These are phyloP conservation scores for Xanthoconium purpureum DNA, from an alignment of 768 basidiomycete genomes.

Conservation along the genomic window DNA sequence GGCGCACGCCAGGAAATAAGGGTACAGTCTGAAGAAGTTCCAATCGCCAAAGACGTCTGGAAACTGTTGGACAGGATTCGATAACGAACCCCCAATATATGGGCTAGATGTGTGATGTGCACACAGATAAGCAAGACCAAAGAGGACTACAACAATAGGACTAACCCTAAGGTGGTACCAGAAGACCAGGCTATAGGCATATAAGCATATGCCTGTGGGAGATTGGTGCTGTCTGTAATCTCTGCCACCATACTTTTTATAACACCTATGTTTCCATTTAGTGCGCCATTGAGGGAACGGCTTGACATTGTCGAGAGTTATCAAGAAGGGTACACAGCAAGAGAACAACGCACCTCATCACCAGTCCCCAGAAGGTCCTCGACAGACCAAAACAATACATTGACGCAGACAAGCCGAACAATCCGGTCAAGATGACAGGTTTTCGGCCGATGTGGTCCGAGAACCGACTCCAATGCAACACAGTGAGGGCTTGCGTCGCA, in stretches of 20 bases:
- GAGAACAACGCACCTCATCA: constrained; percentile 37
- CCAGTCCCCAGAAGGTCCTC: constrained; percentile 61
- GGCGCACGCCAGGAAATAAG: constrained; percentile 73
- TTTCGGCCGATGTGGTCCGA: constrained; percentile 71
- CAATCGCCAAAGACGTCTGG: constrained; percentile 56
- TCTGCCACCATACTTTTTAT: constrained; percentile 75
- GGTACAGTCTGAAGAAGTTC: constrained; percentile 60
- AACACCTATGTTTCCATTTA: constrained; percentile 70
- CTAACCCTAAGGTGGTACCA: constrained; percentile 47
- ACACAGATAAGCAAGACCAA: constrained; percentile 5
- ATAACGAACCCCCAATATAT: constrained; percentile 62
- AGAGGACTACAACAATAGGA: not conserved
- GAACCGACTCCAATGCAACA: constrained; percentile 1
- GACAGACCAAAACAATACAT: constrained; percentile 78
- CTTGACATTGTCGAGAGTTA: constrained; percentile 30
- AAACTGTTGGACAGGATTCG: constrained; percentile 65
- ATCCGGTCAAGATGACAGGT: constrained; percentile 66
- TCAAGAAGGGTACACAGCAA: not conserved
- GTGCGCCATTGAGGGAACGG: constrained; percentile 66
- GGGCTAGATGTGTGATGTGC: constrained; percentile 48
- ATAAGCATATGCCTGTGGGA: constrained; percentile 65
- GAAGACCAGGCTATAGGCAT: constrained; percentile 54
- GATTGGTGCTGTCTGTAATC: constrained; percentile 68
- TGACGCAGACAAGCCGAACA: constrained; percentile 60
- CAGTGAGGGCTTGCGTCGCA: not conserved